Base-by-base conservation (phyloP, 208 protist genomes). In the Wallacemonas sp. region DNA sequence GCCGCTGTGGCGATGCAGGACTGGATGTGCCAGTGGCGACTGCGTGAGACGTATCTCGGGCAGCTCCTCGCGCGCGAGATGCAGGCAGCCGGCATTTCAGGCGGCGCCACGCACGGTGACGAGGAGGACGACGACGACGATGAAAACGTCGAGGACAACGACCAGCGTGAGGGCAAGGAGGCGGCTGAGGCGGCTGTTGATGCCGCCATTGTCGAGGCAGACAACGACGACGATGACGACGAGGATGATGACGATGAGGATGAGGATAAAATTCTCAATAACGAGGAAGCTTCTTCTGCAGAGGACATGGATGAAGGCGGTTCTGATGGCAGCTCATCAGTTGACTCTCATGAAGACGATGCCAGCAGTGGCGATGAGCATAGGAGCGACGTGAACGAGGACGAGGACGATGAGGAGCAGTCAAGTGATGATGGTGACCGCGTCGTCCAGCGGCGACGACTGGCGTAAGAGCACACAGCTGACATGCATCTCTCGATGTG, bases 11-110 rank as follows among this genome's bases (percentile, higher is more conserved):
- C 23, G 27, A 66, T 57, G 32, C 44, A 52, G 17, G 41, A 33
- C 16, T 84, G 68, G 69, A 27, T 56, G 44, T 55, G 67, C 24
- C 66, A 70, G 23, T 77, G 77, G 78, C 73, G 76, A 12, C 65
- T 73, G 44, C 64, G 75, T 21, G 83, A 90, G 44, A 56, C 65
- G 27, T 90, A 83, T 63, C 75, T 87, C 68, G 60, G 63, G 21
- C 71, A 70, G 33, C 69, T 87, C 5, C 68, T 90, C 39, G 43
- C 63, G 30, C 23, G 36, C 2, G 84, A 87, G 56, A 70, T 79
- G 58, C 65, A 55, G 24, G 70, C 62, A 61, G 34, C 62, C 26
- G 48, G 61, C 39, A 21, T 44, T 36, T 34, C 57, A 61, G 64
- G 54, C 33, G 33, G 33, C 11, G 12, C 54, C 24, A 41, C 33